These are phyloP conservation scores for Penicillium cosmopolitanum DNA, from an alignment of 495 filamentous ascomycete species.

Conservation along the genomic window DNA sequence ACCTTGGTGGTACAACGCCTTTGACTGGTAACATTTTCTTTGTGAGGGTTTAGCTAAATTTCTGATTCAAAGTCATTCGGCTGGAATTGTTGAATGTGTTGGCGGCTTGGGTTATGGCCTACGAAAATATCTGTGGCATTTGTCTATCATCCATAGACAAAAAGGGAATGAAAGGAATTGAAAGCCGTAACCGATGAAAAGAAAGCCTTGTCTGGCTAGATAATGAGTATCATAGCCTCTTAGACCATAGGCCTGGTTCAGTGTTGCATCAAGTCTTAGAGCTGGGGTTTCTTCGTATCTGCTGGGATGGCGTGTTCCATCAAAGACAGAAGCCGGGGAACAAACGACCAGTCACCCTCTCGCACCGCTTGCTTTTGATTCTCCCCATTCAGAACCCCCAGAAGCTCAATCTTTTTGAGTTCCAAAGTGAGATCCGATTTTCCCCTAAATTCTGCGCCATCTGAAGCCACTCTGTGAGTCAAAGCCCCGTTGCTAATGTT, in stretches of 20 bases:
- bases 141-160: too few relatives aligned
- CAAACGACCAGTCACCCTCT: background rate
- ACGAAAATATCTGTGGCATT: too few relatives aligned
- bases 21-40: too few relatives aligned
- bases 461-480: conserved; percentile 10
- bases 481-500: conserved; percentile 24
- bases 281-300: background rate
- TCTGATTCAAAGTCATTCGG: too few relatives aligned
- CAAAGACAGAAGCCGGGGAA: background rate
- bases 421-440: background rate
- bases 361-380: background rate
- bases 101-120: too few relatives aligned
- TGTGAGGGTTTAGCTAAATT: too few relatives aligned
- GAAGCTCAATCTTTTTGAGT: conserved; percentile 6
- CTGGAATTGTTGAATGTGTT: too few relatives aligned
- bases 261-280: background rate
- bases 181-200: too few relatives aligned
- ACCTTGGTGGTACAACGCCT: too few relatives aligned
- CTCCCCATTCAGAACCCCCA: background rate
- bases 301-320: background rate
- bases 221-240: too few relatives aligned
- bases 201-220: too few relatives aligned
- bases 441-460: background rate
- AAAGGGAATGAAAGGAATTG: too few relatives aligned
- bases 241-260: background rate